These are phyloP conservation scores for Quercus lobata DNA, from an alignment of 331 rosid species.

Conservation along the genomic window DNA sequence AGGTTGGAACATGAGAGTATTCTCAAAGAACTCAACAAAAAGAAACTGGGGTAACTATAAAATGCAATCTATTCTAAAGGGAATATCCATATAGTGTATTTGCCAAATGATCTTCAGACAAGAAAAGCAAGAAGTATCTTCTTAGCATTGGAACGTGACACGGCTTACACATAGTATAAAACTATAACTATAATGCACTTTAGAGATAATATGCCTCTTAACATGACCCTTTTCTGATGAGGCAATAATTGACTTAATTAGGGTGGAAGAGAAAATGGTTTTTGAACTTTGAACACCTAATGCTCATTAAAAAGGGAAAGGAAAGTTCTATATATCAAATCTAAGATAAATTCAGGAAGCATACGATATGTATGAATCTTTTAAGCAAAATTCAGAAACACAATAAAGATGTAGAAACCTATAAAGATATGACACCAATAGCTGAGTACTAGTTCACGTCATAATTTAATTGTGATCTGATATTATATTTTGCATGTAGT, in stretches of 20 bases:
- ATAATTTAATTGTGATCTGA: background rate
- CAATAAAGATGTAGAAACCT: background rate
- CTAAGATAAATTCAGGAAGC: background rate
- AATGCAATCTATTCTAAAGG: background rate
- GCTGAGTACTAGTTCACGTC: background rate
- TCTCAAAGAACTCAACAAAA: background rate
- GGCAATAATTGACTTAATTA: background rate
- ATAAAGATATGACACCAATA: background rate
- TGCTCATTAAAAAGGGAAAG: background rate
- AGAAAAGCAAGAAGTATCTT: background rate
- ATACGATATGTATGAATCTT: background rate
- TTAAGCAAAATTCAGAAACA: background rate
- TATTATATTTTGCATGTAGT: background rate
- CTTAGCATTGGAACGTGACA: background rate
- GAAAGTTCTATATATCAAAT: background rate
- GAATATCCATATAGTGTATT: background rate
- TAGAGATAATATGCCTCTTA: background rate
- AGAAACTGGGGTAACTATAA: background rate
- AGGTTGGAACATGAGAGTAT: background rate
- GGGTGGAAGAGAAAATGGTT: background rate
- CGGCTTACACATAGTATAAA: no score
- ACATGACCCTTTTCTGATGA: background rate
- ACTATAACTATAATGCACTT: background rate
- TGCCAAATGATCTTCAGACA: background rate
- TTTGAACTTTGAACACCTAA: background rate